These are phyloP conservation scores for Coemansia sp. DNA, from an alignment of 192 early-diverging fungal genomes.

Conservation along the genomic window DNA sequence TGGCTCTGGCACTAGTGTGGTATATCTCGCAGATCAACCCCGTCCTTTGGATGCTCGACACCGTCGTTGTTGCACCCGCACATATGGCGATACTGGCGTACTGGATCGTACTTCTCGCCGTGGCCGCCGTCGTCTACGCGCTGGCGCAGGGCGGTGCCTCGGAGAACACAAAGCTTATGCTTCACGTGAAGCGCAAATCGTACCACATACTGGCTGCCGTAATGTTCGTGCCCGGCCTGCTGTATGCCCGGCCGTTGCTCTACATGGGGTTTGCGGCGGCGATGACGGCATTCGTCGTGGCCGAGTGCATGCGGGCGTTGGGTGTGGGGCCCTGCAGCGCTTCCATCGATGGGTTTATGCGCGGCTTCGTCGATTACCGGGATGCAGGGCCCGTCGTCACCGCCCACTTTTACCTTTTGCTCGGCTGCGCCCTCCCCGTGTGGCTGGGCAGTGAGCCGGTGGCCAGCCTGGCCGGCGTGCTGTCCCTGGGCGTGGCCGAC, in stretches of 20 bases:
- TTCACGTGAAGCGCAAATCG: conserved; percentile 81
- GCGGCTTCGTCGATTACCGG: conserved; percentile 79
- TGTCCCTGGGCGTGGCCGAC: conserved; percentile 91
- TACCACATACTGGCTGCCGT: conserved; percentile 80
- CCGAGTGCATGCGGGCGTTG: conserved; percentile 81
- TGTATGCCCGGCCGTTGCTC: conserved; percentile 65
- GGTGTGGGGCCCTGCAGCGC: conserved; percentile 66
- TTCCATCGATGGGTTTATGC: conserved; percentile 69
- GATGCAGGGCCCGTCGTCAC: conserved; percentile 83
- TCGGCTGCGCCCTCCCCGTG: conserved; percentile 89
- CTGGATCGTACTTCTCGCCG: conserved; percentile 25
- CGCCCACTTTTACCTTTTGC: conserved; percentile 84
- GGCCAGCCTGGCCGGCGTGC: conserved; percentile 70
- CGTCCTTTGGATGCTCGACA: neutral
- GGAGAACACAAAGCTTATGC: conserved; percentile 14
- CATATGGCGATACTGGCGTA: conserved; percentile 17
- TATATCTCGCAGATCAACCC: conserved; percentile 10
- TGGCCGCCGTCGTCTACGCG: conserved; percentile 4
- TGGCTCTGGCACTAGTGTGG: conserved; percentile 13
- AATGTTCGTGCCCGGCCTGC: conserved; percentile 84
- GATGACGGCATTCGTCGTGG: conserved; percentile 65
- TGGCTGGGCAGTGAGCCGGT: conserved; percentile 69
- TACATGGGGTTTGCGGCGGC: conserved; percentile 82
- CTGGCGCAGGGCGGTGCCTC: neutral
- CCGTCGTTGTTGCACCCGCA: neutral